These are phyloP conservation scores for Solanum gandarillasii DNA, from an alignment of 257 asterid genomes.

Conservation along the genomic window DNA sequence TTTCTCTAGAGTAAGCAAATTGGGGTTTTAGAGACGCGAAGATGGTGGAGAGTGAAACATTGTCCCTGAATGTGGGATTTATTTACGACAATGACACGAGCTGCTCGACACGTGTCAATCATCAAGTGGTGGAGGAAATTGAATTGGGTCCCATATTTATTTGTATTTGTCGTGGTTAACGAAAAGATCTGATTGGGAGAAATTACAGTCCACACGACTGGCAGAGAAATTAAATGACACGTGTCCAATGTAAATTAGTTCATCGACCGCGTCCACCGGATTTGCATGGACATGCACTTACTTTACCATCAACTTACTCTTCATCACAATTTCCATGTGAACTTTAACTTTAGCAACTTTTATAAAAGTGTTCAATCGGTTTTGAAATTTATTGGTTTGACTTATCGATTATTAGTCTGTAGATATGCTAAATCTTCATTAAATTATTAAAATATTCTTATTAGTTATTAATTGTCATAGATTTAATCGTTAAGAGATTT, in stretches of 20 bases:
- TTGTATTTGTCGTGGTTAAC: neutral
- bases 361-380: too few species aligned
- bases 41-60: neutral
- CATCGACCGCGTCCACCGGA: neutral
- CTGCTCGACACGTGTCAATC: neutral
- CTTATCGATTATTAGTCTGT: too few species aligned
- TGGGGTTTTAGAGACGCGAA: constrained; percentile 4
- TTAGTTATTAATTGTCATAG: neutral
- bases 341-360: neutral
- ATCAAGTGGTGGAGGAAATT: neutral
- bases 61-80: neutral
- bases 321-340: neutral
- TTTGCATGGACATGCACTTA: neutral
- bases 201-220: neutral
- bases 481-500: neutral
- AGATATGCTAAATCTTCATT: too few species aligned
- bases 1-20: neutral
- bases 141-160: neutral
- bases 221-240: neutral
- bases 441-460: too few species aligned
- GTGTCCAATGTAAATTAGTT: neutral
- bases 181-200: neutral
- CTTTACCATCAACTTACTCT: neutral
- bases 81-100: neutral
- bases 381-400: neutral